Percentiles rank a stretch among this genome's conserved stretches.
Conservation (phyloP, 148 eudicot species). For the Chenopodium formosanum region DNA sequence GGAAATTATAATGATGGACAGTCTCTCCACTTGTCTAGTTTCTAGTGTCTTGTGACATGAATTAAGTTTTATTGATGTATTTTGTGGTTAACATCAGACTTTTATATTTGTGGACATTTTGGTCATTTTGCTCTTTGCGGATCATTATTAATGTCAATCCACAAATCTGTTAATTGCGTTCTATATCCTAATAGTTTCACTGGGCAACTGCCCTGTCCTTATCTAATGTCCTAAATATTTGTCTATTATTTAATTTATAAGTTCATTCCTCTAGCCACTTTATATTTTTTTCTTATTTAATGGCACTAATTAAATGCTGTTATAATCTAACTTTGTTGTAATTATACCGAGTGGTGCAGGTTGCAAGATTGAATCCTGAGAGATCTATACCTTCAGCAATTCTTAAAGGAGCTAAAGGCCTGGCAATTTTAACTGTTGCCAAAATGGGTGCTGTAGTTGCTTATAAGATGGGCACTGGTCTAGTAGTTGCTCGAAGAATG, state of each 20-base stretch:
- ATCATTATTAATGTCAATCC: neutral
- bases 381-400: constrained; percentile 81
- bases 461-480: constrained; percentile 93
- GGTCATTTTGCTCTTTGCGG: neutral
- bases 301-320: neutral
- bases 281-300: neutral
- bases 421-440: constrained; percentile 94
- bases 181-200: neutral
- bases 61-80: too few relatives aligned
- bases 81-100: too few relatives aligned
- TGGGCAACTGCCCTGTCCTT: neutral
- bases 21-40: neutral
- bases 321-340: neutral
- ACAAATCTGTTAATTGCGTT: neutral
- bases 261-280: neutral
- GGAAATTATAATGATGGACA: neutral
- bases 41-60: neutral
- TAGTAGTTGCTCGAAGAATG: constrained; percentile 86
- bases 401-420: constrained; percentile 86
- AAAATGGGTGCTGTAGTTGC: constrained; percentile 80
- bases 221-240: neutral
- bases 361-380: constrained; percentile 83
- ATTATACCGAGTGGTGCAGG: constrained; percentile 41
- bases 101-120: too few relatives aligned
- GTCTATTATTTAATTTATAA: neutral